phyloP scores from a whole-genome alignment of 305 asterid species.

The Solanum hybrid region DNA sequence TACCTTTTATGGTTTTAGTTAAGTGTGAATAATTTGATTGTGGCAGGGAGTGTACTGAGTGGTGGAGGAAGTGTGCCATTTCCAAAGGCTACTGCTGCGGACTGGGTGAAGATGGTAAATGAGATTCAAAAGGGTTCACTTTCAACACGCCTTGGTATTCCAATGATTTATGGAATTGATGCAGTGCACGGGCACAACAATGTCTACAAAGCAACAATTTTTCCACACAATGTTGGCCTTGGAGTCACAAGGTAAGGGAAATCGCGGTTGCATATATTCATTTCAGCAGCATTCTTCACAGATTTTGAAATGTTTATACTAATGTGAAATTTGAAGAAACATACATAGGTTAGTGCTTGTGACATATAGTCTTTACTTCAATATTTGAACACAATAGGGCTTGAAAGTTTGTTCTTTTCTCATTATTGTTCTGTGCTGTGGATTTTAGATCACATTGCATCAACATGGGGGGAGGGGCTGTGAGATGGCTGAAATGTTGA shows the following conservation, averaged over 20 bases:
- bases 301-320: not conserved
- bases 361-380: not conserved
- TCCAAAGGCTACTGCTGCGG: constrained; percentile 16
- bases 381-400: not conserved
- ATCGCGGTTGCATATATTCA: not conserved
- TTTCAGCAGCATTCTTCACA: not conserved
- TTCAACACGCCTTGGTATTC: constrained; percentile 23
- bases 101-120: constrained; percentile 23
- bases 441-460: not conserved
- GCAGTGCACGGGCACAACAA: constrained; percentile 26
- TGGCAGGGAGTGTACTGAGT: constrained; percentile 29
- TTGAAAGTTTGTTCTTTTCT: not conserved
- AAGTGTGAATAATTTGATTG: constrained; percentile 2
- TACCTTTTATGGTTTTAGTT: not conserved
- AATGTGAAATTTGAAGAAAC: not conserved
- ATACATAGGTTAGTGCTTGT: not conserved
- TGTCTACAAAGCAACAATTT: constrained; percentile 22
- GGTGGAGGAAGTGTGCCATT: constrained; percentile 27
- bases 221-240: constrained; percentile 28
- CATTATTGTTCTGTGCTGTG: not conserved
- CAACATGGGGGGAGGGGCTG: not conserved
- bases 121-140: constrained; percentile 21
- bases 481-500: not conserved
- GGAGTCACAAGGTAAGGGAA: constrained; percentile 20
- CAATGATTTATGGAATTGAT: constrained; percentile 22